Percentiles rank a stretch among this genome's conserved stretches.
phyloP scores from a whole-genome alignment of 106 monocot genomes.

The Dioscorea alata region DNA sequence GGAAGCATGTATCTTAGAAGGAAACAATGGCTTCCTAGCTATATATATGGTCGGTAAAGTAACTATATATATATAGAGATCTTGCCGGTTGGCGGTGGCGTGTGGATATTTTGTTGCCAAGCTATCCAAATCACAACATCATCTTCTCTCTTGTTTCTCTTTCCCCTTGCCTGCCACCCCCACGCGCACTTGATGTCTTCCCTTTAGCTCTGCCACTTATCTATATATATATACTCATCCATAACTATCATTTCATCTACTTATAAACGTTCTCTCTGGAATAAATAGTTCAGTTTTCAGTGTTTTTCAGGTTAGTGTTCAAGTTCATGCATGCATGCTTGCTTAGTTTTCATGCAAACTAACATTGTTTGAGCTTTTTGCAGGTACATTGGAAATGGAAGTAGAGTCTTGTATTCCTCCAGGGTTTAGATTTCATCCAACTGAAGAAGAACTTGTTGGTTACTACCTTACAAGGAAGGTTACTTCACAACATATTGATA shows the following conservation, averaged over 20 bases:
- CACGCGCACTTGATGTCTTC: slow-evolving; percentile 61
- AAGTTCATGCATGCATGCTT: no score
- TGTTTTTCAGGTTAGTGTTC: no score
- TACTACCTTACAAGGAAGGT: slow-evolving; percentile 89
- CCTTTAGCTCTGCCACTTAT: background rate
- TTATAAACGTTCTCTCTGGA: no score
- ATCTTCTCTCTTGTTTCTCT: slow-evolving; percentile 9
- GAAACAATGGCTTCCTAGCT: background rate
- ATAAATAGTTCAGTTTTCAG: background rate
- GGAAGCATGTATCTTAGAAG: slow-evolving; percentile 1
- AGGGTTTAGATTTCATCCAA: slow-evolving; percentile 94
- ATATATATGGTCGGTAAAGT: background rate
- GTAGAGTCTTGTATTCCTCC: slow-evolving; percentile 87
- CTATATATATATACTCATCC: background rate
- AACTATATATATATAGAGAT: background rate
- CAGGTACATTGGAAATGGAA: slow-evolving; percentile 41
- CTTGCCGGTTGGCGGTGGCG: slow-evolving; percentile 9
- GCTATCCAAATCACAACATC: slow-evolving; percentile 40
- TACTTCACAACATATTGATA: slow-evolving; percentile 60
- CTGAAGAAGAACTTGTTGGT: slow-evolving; percentile 93
- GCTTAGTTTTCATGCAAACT: no score
- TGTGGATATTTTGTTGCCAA: slow-evolving; percentile 23
- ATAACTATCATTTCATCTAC: background rate
- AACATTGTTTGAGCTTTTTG: slow-evolving; percentile 1
- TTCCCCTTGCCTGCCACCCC: slow-evolving; percentile 32